A percentile compares a stretch with the other conserved stretches of the same genome.
These are phyloP conservation scores for Saccharomycopsis phalli DNA, from an alignment of 1,139 yeast species.

Conservation along the genomic window DNA sequence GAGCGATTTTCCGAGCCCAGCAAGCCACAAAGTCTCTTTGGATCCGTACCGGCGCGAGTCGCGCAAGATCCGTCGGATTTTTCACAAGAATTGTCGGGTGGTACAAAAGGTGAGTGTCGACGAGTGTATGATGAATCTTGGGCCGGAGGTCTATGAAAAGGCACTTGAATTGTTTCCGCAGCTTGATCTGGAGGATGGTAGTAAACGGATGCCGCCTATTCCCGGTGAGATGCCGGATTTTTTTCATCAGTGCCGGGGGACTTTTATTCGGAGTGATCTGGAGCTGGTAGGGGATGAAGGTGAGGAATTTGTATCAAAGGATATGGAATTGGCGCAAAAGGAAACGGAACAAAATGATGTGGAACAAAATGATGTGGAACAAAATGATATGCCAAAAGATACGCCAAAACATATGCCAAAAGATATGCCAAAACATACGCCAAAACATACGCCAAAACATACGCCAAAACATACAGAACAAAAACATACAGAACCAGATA, in stretches of 20 bases:
- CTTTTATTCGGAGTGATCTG: constrained; percentile 19
- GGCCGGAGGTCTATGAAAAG: constrained; percentile 38
- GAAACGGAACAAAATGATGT: no score
- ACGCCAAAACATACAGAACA: constrained; percentile 21
- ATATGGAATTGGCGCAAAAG: no score
- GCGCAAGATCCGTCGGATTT: constrained; percentile 61
- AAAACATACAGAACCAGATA: constrained; percentile 20
- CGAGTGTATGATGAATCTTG: constrained; percentile 82
- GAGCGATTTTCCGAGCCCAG: constrained; percentile 32
- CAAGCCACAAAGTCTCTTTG: constrained; percentile 69
- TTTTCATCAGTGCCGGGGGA: constrained; percentile 30
- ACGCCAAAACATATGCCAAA: no score
- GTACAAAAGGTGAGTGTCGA: constrained; percentile 95
- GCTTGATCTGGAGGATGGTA: constrained; percentile 23
- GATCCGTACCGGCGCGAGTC: constrained; percentile 90
- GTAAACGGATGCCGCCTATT: constrained; percentile 38
- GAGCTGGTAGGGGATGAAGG: no score
- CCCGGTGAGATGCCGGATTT: constrained; percentile 37
- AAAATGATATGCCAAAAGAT: no score
- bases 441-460: constrained; percentile 6
- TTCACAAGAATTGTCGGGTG: constrained; percentile 46
- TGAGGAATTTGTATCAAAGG: no score
- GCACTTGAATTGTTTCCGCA: constrained; percentile 32
- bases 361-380: no score
- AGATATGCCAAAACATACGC: constrained; percentile 21